Percentiles rank a stretch among this genome's conserved stretches.
Evolutionary conservation across 2,329 filamentous ascomycete genomes (phyloP).

Genomic region (Ceratocystis smalleyi): DNA sequence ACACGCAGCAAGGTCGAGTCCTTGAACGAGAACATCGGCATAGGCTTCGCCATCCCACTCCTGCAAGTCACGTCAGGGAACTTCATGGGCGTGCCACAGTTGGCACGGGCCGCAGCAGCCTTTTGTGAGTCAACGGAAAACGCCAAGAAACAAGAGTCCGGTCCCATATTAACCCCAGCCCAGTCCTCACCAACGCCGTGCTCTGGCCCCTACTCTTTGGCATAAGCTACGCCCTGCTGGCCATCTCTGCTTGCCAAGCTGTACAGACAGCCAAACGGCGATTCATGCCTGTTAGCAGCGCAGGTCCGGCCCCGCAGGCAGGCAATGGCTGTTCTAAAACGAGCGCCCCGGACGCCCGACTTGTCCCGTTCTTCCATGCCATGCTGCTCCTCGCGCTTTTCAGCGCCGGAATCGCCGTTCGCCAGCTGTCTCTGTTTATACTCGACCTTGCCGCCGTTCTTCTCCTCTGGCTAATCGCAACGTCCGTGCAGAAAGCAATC

Average conservation of each 20-base stretch:
- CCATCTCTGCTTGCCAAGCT: constrained; percentile 19
- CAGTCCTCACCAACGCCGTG: constrained; percentile 25
- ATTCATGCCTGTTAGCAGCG: too few relatives aligned
- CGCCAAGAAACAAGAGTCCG: neutral
- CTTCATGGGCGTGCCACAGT: constrained; percentile 22
- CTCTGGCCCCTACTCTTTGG: constrained; percentile 23
- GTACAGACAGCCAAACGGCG: neutral
- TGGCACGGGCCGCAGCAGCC: constrained; percentile 31
- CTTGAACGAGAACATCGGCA: constrained; percentile 35
- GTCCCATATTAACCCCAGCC: neutral
- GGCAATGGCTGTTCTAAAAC: neutral
- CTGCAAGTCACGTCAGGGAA: constrained; percentile 30
- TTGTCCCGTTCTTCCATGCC: neutral
- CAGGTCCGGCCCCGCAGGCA: neutral
- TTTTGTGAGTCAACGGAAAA: constrained; percentile 26
- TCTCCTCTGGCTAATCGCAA: constrained; percentile 1
- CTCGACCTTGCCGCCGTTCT: constrained; percentile 34
- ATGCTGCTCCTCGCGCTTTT: neutral
- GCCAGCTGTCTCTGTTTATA: neutral
- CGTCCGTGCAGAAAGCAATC: neutral
- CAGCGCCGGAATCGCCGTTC: constrained; percentile 23
- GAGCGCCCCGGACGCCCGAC: neutral
- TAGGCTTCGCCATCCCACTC: constrained; percentile 37
- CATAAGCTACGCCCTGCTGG: constrained; percentile 22
- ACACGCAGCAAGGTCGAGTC: constrained; percentile 31